Evolutionary conservation across 1,284 basidiomycete species (phyloP), one percentile per base, ranked within the genome.

Genomic region (Coriolopsis trogii): DNA sequence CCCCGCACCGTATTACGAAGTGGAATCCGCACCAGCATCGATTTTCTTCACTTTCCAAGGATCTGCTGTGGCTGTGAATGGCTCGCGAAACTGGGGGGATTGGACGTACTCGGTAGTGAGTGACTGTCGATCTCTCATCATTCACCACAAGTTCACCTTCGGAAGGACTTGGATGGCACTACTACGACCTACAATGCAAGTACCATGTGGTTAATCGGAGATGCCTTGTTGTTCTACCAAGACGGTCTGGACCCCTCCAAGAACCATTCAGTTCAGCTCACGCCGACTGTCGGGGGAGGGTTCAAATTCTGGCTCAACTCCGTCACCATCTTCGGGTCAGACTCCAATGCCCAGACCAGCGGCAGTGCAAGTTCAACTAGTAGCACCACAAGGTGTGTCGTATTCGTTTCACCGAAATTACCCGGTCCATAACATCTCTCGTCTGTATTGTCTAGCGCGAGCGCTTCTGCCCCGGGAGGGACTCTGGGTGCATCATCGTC

Each of bases 161-260:
- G n/a, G 16, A 26, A 48, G 49, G 20, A 58, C 8, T 44, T 73
- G 16, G 66, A 73, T 56, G 71, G 68, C 3, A 29, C 49, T 4
- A 47, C 51, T 4, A 52, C 36, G 12, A 44, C 48, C 15, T 69
- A 63, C 49, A 71, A 72, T 42, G 68, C 63, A 21, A 68, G 61
- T 38, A 70, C 70, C 2, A 53, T 61, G 46, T 71, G 67, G 66
- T 56, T 65, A 4, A 59, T 73, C 29, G 65, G 65, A 13, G 63
- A 73, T 47, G 58, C 70, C 25, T 52, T 73, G n/a, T 53, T 72
- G 28, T 72, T 60, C 55, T 69, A 68, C 46, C 60, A 63, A 46
- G 63, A 66, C 42, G 72, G 69, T 6, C 51, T 73, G 34, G 66
- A 73, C 48, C 66, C 69, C 6, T 61, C 51, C 12, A 50, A 30